phyloP scores from a whole-genome alignment of 768 basidiomycete genomes.

The Termitomyces sp. region DNA sequence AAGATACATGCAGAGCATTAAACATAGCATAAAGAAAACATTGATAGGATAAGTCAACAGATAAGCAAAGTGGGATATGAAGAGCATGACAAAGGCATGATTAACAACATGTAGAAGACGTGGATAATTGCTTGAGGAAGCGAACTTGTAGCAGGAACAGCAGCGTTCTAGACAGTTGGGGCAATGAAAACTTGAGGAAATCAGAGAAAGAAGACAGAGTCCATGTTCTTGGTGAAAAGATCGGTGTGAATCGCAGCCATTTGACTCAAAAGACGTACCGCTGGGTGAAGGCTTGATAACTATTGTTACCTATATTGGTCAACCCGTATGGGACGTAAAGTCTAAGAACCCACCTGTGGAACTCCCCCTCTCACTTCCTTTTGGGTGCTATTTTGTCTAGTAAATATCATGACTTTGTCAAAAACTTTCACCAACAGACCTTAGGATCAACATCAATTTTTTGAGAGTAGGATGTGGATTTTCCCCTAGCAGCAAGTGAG shows the following conservation, averaged over 20 bases:
- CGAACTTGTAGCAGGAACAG: neutral
- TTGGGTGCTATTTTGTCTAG: neutral
- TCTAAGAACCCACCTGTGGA: neutral
- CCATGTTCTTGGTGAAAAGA: neutral
- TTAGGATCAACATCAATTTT: neutral
- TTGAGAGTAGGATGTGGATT: conserved; percentile 1
- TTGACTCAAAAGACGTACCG: neutral
- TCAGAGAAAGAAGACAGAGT: conserved; percentile 1
- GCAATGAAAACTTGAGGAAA: neutral
- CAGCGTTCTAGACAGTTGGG: neutral
- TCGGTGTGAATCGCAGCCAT: neutral
- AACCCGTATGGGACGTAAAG: neutral
- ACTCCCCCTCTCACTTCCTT: neutral
- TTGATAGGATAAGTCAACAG: neutral
- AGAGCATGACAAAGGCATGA: neutral
- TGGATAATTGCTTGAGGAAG: neutral
- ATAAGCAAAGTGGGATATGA: neutral
- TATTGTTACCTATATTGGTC: neutral
- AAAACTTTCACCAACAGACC: neutral
- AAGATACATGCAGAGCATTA: neutral
- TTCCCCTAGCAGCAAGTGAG: neutral
- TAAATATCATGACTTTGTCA: neutral
- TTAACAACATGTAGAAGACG: neutral
- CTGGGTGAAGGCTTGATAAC: conserved; percentile 4
- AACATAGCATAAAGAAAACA: neutral